These are phyloP conservation scores for Euphorbia schlechtendalii DNA, from an alignment of 441 rosid genomes.

Conservation along the genomic window DNA sequence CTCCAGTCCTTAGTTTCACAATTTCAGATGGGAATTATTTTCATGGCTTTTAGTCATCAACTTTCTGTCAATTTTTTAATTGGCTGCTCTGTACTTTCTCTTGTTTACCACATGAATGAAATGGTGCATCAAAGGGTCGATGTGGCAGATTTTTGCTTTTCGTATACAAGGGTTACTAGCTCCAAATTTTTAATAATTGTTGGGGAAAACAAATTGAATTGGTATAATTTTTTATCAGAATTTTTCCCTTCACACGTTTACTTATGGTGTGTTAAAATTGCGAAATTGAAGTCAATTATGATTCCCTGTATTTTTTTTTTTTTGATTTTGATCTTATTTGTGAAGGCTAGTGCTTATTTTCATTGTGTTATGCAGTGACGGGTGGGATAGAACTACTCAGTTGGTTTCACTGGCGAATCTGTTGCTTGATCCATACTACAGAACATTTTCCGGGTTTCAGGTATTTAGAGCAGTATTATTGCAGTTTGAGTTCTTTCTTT, in stretches of 20 bases:
- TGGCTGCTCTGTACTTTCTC: background rate
- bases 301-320: background rate
- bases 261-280: background rate
- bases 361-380: slow-evolving; percentile 60
- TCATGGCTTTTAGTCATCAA: background rate
- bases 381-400: slow-evolving; percentile 99
- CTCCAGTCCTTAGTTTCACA: background rate
- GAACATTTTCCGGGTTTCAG: slow-evolving; percentile 98
- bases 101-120: background rate
- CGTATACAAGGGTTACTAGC: too few species aligned
- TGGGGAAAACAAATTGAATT: too few species aligned
- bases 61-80: background rate
- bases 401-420: slow-evolving; percentile 89
- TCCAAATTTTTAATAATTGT: too few species aligned
- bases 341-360: background rate
- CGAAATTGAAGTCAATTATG: background rate
- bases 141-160: too few species aligned
- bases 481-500: background rate
- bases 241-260: background rate
- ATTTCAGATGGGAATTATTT: background rate
- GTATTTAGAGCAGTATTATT: slow-evolving; percentile 27
- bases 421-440: slow-evolving; percentile 92
- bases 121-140: background rate
- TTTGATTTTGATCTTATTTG: background rate
- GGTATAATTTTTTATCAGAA: background rate